Evolutionary conservation across 139 green algal species (phyloP).

Genomic region (Volvox africanus): DNA sequence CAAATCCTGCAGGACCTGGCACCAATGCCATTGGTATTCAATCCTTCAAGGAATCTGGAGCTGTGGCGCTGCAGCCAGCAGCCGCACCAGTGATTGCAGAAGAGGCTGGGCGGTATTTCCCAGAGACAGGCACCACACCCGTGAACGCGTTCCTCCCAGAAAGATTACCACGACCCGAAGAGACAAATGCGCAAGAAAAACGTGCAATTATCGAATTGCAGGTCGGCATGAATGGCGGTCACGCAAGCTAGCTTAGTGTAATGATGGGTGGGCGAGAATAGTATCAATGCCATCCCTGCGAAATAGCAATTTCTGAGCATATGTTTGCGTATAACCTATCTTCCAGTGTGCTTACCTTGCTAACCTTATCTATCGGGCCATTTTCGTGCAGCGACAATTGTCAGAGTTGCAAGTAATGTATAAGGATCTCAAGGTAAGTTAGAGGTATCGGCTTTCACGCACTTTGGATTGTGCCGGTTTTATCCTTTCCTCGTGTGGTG

Average conservation of each 20-base stretch:
- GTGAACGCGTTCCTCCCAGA: conserved; percentile 5
- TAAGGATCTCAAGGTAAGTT: conserved; percentile 38
- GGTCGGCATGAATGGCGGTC: neutral
- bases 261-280: no score
- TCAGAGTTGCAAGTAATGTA: conserved; percentile 9
- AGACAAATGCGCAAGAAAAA: neutral
- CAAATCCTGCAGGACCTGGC: neutral
- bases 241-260: no score
- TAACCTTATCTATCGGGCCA: no score
- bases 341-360: no score
- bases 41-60: neutral
- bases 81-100: neutral
- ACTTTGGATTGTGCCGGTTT: no score
- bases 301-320: no score
- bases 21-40: neutral
- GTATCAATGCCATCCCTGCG: no score
- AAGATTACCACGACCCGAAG: conserved; percentile 1
- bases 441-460: neutral
- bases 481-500: no score
- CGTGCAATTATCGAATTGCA: conserved; percentile 10
- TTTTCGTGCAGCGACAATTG: conserved; percentile 21
- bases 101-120: neutral
- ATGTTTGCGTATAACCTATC: no score
- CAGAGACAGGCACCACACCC: conserved; percentile 11
- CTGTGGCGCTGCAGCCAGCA: no score